Percentiles rank a stretch among this genome's conserved stretches.
Evolutionary conservation across 2,329 filamentous ascomycete species (phyloP).

Genomic region (Ascochyta rabiei): DNA sequence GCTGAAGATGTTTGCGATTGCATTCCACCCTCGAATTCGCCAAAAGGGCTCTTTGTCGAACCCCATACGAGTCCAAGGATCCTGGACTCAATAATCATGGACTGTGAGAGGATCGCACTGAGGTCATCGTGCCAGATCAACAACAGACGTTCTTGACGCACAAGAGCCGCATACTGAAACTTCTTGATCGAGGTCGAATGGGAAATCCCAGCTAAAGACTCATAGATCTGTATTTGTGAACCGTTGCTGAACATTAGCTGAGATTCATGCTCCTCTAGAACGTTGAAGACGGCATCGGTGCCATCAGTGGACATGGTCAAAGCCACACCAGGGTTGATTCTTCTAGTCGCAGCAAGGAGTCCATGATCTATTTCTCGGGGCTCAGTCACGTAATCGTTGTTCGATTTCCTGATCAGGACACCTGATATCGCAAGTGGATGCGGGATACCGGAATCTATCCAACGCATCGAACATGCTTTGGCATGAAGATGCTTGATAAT

Average conservation of each 20-base stretch:
- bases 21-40: slow-evolving; percentile 48
- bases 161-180: slow-evolving; percentile 78
- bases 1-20: slow-evolving; percentile 30
- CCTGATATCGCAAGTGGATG: slow-evolving; percentile 56
- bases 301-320: slow-evolving; percentile 59
- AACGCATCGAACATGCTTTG: slow-evolving; percentile 31
- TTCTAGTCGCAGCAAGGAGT: slow-evolving; percentile 52
- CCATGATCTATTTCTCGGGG: slow-evolving; percentile 48
- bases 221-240: slow-evolving; percentile 75
- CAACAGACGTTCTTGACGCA: slow-evolving; percentile 71
- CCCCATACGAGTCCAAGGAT: slow-evolving; percentile 79
- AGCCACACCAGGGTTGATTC: slow-evolving; percentile 55
- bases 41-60: slow-evolving; percentile 57
- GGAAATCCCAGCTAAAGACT: slow-evolving; percentile 72
- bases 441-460: slow-evolving; percentile 24
- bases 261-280: slow-evolving; percentile 49
- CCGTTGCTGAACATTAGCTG: slow-evolving; percentile 68
- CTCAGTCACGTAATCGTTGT: slow-evolving; percentile 68
- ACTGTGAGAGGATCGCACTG: slow-evolving; percentile 69
- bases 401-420: slow-evolving; percentile 71
- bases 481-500: slow-evolving; percentile 38
- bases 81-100: slow-evolving; percentile 73
- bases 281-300: slow-evolving; percentile 54
- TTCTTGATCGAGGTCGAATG: slow-evolving; percentile 74
- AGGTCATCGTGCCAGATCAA: slow-evolving; percentile 82